phyloP scores from a whole-genome alignment of 371 early-diverging fungal species.

The Saksenaea vasiformis region DNA sequence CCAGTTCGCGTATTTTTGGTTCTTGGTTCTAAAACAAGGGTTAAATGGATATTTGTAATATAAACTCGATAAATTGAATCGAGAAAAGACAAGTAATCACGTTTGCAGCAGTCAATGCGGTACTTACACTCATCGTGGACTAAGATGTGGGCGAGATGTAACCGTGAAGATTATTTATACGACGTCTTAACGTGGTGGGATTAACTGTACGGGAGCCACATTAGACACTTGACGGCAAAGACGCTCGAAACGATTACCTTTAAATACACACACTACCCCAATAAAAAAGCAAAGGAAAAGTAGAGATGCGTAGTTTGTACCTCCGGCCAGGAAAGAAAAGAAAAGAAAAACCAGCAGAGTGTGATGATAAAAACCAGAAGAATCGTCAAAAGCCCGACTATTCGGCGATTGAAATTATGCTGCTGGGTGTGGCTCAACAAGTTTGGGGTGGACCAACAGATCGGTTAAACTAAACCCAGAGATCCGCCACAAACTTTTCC shows the following conservation, averaged over 20 bases:
- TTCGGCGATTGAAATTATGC: neutral
- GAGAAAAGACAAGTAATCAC: neutral
- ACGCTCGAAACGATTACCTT: neutral
- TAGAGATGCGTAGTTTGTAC: neutral
- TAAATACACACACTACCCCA: neutral
- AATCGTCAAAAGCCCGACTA: neutral
- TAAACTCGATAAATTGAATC: neutral
- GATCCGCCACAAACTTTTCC: neutral
- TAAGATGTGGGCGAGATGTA: neutral
- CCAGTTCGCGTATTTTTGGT: conserved; percentile 52
- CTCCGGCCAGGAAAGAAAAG: neutral
- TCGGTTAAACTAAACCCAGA: neutral
- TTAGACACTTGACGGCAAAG: neutral
- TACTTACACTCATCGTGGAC: neutral
- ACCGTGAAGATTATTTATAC: neutral
- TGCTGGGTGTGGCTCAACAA: neutral
- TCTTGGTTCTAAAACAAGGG: conserved; percentile 10
- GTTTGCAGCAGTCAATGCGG: neutral
- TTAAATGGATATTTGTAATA: neutral
- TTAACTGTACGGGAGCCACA: neutral
- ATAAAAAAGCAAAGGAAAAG: neutral
- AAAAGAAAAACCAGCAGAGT: neutral
- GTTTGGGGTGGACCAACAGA: neutral
- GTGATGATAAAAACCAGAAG: neutral
- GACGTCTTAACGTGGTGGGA: neutral